Evolutionary conservation across 805 yeast genomes (phyloP).

Genomic region (Ogataea paraovalis): DNA sequence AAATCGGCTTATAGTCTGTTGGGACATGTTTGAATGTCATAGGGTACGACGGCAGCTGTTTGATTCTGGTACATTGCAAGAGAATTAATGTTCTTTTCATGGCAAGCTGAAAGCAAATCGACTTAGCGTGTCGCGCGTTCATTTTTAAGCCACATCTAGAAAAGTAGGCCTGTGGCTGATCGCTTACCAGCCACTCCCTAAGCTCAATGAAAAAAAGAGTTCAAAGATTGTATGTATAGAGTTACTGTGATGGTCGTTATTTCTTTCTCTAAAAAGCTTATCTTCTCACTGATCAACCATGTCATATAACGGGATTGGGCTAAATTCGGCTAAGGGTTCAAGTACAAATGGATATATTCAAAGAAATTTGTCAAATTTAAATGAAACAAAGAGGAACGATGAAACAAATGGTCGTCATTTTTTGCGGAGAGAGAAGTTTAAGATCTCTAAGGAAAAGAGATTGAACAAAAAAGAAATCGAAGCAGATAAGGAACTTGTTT

Average conservation of each 20-base stretch:
- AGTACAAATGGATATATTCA: slow-evolving; percentile 63
- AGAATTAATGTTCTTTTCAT: no score
- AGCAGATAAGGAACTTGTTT: slow-evolving; percentile 27
- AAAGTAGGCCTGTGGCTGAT: no score
- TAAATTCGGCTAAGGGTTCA: slow-evolving; percentile 54
- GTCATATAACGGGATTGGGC: slow-evolving; percentile 59
- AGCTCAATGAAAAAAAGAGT: no score
- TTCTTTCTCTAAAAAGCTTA: no score
- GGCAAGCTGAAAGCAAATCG: no score
- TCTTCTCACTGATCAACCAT: slow-evolving; percentile 20
- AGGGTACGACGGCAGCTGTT: not conserved
- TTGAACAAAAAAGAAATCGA: slow-evolving; percentile 5
- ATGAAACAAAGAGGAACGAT: slow-evolving; percentile 19
- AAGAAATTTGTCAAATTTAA: slow-evolving; percentile 33
- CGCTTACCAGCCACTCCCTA: no score
- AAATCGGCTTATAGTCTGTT: slow-evolving; percentile 23
- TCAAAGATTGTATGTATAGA: no score
- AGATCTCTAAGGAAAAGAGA: slow-evolving; percentile 11
- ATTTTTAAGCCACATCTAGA: no score
- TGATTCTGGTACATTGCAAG: no score
- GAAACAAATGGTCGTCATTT: slow-evolving; percentile 35
- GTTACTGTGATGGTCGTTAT: no score
- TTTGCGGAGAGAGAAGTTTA: slow-evolving; percentile 32
- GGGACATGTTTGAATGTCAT: slow-evolving; percentile 12
- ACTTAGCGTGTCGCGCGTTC: no score